A percentile compares a stretch with the other conserved stretches of the same genome.
Evolutionary conservation across 306 rosid species (phyloP).

Genomic region (Mimosa bimucronata): DNA sequence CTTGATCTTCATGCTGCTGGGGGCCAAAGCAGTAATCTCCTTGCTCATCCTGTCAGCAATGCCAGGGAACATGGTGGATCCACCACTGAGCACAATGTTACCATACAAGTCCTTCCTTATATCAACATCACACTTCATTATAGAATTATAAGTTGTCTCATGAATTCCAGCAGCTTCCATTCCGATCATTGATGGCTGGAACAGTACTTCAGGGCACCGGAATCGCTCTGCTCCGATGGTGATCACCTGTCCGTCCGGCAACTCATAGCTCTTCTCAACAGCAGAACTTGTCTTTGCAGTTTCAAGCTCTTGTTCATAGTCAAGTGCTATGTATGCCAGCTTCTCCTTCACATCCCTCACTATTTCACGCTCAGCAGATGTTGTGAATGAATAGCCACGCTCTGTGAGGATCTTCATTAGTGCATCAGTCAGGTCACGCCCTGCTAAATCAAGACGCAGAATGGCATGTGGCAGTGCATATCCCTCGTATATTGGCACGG

Average conservation of each 20-base stretch:
- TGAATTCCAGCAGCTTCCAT: slow-evolving; percentile 91
- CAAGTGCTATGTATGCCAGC: slow-evolving; percentile 85
- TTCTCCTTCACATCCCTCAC: slow-evolving; percentile 92
- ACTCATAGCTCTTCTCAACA: slow-evolving; percentile 84
- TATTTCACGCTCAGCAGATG: slow-evolving; percentile 91
- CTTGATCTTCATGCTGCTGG: slow-evolving; percentile 92
- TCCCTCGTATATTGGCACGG: slow-evolving; percentile 84
- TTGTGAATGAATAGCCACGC: slow-evolving; percentile 90
- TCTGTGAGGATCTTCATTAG: slow-evolving; percentile 87
- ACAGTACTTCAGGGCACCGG: slow-evolving; percentile 88
- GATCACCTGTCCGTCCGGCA: slow-evolving; percentile 88
- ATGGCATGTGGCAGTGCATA: slow-evolving; percentile 91
- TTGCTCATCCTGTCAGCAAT: slow-evolving; percentile 93
- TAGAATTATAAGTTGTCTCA: slow-evolving; percentile 84
- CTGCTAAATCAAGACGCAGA: slow-evolving; percentile 88
- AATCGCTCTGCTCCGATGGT: slow-evolving; percentile 89
- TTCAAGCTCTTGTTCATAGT: slow-evolving; percentile 88
- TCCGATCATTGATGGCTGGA: slow-evolving; percentile 94
- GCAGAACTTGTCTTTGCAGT: slow-evolving; percentile 70
- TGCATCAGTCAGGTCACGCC: slow-evolving; percentile 88
- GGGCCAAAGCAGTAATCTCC: slow-evolving; percentile 87
- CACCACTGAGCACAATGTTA: slow-evolving; percentile 90
- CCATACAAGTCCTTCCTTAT: slow-evolving; percentile 89
- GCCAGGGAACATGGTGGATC: slow-evolving; percentile 87
- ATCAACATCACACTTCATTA: slow-evolving; percentile 89